Evolutionary conservation across 2,329 filamentous ascomycete genomes (phyloP).

Genomic region (Penicillium frequentans): DNA sequence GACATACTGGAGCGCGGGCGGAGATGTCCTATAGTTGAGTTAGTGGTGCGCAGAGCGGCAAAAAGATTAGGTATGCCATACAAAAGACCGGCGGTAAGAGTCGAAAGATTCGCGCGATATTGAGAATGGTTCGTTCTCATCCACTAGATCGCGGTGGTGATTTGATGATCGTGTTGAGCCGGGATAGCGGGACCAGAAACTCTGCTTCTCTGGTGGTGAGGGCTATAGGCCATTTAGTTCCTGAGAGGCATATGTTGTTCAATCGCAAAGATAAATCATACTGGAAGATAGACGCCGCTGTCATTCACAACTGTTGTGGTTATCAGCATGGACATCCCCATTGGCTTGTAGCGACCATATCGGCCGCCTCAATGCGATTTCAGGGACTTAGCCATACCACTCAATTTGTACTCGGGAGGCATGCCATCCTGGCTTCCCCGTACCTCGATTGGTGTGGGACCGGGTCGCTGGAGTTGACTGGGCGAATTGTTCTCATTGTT

Average conservation of each 20-base stretch:
- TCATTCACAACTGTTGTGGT: slow-evolving; percentile 83
- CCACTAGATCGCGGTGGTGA: slow-evolving; percentile 64
- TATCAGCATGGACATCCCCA: slow-evolving; percentile 16
- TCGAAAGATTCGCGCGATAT: slow-evolving; percentile 97
- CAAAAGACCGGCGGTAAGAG: slow-evolving; percentile 92
- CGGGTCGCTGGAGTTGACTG: slow-evolving; percentile 41
- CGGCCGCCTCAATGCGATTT: background rate
- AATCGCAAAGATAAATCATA: slow-evolving; percentile 48
- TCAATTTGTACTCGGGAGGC: slow-evolving; percentile 75
- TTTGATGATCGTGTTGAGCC: slow-evolving; percentile 49
- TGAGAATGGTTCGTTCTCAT: slow-evolving; percentile 88
- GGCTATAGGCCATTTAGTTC: slow-evolving; percentile 54
- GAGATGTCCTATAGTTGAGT: slow-evolving; percentile 71
- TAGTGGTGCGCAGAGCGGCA: background rate
- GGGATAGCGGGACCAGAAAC: slow-evolving; percentile 66
- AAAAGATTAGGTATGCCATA: slow-evolving; percentile 49
- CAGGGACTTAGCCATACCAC: slow-evolving; percentile 57
- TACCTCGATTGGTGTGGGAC: slow-evolving; percentile 52
- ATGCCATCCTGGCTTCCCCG: slow-evolving; percentile 65
- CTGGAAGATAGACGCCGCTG: slow-evolving; percentile 90
- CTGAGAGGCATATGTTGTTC: background rate
- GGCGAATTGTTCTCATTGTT: slow-evolving; percentile 39
- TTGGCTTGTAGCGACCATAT: background rate
- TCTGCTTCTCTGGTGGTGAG: slow-evolving; percentile 83
- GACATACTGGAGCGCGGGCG: slow-evolving; percentile 73